These are phyloP conservation scores for Pichiaceae sp. DNA, from an alignment of 1,139 yeast species.

Conservation along the genomic window DNA sequence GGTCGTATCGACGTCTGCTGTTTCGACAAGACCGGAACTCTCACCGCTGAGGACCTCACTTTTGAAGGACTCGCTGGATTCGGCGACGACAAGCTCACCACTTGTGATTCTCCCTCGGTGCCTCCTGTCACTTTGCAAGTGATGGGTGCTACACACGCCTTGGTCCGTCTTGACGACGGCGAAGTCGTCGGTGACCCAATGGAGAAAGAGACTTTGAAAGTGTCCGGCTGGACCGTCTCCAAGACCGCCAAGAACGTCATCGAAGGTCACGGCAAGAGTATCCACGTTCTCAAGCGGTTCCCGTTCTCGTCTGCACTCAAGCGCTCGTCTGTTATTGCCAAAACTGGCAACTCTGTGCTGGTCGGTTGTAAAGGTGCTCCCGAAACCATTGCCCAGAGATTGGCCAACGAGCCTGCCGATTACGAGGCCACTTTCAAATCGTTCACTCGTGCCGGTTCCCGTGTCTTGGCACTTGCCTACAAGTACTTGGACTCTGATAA, in stretches of 20 bases:
- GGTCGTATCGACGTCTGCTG: slow-evolving; percentile 98
- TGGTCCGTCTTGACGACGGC: slow-evolving; percentile 89
- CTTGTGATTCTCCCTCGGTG: slow-evolving; percentile 39
- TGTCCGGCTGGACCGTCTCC: slow-evolving; percentile 81
- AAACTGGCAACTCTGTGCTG: slow-evolving; percentile 44
- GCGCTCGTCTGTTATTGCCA: slow-evolving; percentile 88
- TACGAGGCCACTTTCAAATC: slow-evolving; percentile 86
- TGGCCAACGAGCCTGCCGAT: slow-evolving; percentile 59
- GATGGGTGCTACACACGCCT: slow-evolving; percentile 93
- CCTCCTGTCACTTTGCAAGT: slow-evolving; percentile 66
- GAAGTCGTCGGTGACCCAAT: slow-evolving; percentile 98
- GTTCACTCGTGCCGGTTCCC: slow-evolving; percentile 90
- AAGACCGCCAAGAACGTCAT: slow-evolving; percentile 45
- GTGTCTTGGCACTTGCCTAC: slow-evolving; percentile 91
- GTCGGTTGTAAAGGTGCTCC: slow-evolving; percentile 99
- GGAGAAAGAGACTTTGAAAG: slow-evolving; percentile 93
- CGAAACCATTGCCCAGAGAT: slow-evolving; percentile 84
- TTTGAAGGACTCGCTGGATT: slow-evolving; percentile 96
- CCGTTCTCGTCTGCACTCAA: slow-evolving; percentile 94
- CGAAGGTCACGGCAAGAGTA: slow-evolving; percentile 42
- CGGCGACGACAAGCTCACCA: slow-evolving; percentile 41
- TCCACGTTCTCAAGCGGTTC: slow-evolving; percentile 83
- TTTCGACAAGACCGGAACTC: slow-evolving; percentile 96
- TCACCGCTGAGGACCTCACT: slow-evolving; percentile 93
- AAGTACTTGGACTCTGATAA: slow-evolving; percentile 48